These are phyloP conservation scores for Zygoascus meyerae DNA, from an alignment of 1,139 yeast genomes.

Conservation along the genomic window DNA sequence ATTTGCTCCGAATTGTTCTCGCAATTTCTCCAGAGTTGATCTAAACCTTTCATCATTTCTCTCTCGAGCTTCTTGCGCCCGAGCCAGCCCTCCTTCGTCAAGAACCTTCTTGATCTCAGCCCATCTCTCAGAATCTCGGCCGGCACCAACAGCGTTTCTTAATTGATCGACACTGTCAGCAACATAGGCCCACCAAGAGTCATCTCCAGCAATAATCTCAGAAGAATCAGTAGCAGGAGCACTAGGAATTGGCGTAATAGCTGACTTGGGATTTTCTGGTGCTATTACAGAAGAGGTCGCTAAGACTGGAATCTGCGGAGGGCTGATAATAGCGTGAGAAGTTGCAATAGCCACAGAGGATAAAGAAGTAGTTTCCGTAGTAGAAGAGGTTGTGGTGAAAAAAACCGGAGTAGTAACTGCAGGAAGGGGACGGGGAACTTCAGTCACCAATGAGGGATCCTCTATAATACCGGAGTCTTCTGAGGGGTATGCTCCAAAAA, in stretches of 20 bases:
- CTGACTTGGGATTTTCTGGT: background rate
- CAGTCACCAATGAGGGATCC: background rate
- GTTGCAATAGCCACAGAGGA: background rate
- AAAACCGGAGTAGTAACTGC: background rate
- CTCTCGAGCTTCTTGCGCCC: constrained; percentile 8
- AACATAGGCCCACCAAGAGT: constrained; percentile 8
- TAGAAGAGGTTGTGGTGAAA: background rate
- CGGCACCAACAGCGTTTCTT: constrained; percentile 3
- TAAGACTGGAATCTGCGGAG: background rate
- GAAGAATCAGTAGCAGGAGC: background rate
- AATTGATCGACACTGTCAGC: constrained; percentile 4
- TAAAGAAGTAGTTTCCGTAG: background rate
- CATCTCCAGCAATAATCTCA: constrained; percentile 1
- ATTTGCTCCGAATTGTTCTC: background rate
- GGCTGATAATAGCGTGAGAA: background rate
- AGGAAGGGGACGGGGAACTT: background rate
- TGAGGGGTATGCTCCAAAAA: constrained; percentile 4
- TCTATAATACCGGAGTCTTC: background rate
- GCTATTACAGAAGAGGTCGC: background rate
- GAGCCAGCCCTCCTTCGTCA: constrained; percentile 8
- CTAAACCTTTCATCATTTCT: constrained; percentile 1
- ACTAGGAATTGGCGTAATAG: background rate
- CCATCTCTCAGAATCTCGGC: constrained; percentile 4
- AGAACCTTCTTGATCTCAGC: constrained; percentile 6
- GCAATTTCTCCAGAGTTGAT: background rate